Percentiles rank a stretch among this genome's conserved stretches.
These are phyloP conservation scores for Lasiosphaeriaceae sp. DNA, from an alignment of 495 filamentous ascomycete genomes.

Conservation along the genomic window DNA sequence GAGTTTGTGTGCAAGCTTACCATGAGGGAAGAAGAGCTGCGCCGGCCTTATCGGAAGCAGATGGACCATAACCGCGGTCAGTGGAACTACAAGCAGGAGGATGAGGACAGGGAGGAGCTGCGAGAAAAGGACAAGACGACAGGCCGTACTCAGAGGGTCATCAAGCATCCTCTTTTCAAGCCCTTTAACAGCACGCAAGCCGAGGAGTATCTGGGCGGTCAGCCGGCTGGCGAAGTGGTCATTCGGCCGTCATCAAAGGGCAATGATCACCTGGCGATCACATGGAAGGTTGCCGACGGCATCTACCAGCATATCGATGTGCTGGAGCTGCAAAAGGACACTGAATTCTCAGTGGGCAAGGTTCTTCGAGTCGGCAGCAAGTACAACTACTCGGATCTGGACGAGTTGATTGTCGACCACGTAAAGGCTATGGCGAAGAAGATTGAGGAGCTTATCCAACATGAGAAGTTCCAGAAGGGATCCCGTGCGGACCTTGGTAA, in stretches of 20 bases:
- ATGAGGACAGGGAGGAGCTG: conserved; percentile 69
- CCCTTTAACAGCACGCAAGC: conserved; percentile 91
- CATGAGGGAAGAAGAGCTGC: conserved; percentile 73
- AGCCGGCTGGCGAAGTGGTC: conserved; percentile 81
- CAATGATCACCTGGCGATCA: conserved; percentile 89
- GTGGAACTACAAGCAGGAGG: conserved; percentile 83
- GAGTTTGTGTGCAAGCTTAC: conserved; percentile 76
- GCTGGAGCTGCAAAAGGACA: conserved; percentile 92
- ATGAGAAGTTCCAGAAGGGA: conserved; percentile 84
- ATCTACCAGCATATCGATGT: conserved; percentile 98
- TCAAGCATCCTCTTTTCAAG: conserved; percentile 93
- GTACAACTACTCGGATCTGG: conserved; percentile 90
- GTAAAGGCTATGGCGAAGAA: conserved; percentile 97
- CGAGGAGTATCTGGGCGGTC: conserved; percentile 85
- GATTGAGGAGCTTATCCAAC: conserved; percentile 88
- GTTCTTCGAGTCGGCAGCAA: conserved; percentile 78
- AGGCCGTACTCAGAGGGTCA: conserved; percentile 82
- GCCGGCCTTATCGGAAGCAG: conserved; percentile 60
- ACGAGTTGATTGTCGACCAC: conserved; percentile 95
- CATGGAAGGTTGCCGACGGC: conserved; percentile 95
- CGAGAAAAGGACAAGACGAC: conserved; percentile 76
- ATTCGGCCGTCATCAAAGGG: conserved; percentile 94
- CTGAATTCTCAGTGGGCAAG: conserved; percentile 86
- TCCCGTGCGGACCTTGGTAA: conserved; percentile 81
- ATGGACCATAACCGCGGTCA: conserved; percentile 68